Percentiles rank a stretch among this genome's conserved stretches.
Evolutionary conservation across 164 flowering plant species (phyloP).

Genomic region (Liquidambar formosana): DNA sequence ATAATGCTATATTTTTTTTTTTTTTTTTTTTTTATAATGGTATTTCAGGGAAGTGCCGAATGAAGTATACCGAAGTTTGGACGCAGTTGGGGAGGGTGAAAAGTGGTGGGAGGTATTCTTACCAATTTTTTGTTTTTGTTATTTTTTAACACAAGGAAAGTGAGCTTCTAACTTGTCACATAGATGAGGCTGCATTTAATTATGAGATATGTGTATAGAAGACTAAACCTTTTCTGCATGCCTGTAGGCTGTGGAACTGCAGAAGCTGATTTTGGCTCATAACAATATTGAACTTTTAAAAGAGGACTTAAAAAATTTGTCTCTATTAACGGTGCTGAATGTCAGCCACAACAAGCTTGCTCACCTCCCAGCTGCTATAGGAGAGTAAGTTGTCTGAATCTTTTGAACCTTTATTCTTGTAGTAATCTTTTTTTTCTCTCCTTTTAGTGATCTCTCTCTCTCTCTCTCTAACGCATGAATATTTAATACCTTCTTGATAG

Average conservation of each 20-base stretch:
- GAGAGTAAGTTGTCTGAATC: conserved; percentile 75
- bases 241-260: conserved; percentile 79
- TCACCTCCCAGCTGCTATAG: conserved; percentile 82
- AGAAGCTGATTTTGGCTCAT: conserved; percentile 91
- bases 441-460: background rate
- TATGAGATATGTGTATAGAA: background rate
- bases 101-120: conserved; percentile 97
- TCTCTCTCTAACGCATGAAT: background rate
- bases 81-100: conserved; percentile 69
- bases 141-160: background rate
- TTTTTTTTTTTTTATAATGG: no score
- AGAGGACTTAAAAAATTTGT: conserved; percentile 75
- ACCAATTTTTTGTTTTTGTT: background rate
- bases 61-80: conserved; percentile 76
- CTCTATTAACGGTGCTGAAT: conserved; percentile 64
- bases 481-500: conserved; percentile 36
- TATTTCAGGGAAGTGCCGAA: conserved; percentile 74
- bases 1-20: background rate
- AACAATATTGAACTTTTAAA: conserved; percentile 68
- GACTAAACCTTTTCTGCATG: conserved; percentile 2
- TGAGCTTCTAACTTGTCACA: background rate
- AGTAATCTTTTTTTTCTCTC: background rate
- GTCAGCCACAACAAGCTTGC: conserved; percentile 87
- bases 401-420: background rate
- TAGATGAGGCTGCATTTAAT: background rate